Base-by-base conservation (phyloP, 2,329 filamentous ascomycete species). In the Ascochyta rabiei region DNA sequence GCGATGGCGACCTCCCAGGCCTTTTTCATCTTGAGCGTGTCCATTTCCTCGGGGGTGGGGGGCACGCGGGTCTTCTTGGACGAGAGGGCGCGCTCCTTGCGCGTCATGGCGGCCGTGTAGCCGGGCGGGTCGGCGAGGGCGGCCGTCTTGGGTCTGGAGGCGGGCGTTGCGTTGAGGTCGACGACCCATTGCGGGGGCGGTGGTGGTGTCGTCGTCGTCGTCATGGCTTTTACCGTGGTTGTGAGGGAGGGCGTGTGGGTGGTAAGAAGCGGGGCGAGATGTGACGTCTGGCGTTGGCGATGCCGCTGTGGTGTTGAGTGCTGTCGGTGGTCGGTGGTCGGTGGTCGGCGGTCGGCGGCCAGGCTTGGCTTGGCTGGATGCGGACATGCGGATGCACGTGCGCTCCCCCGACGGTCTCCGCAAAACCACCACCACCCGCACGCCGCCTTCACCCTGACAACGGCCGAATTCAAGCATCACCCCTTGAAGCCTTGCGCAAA, bases 1-100 rank as follows among this genome's bases (percentile, higher is more conserved):
- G 89, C 93, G 42, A 99, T 86, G 37, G 95, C 93, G 39, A 99
- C 85, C 77, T 99, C 95, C 95, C 95, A 99, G 0, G 95, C 95
- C 77, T 99, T 99, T 79, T 99, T 99, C 68, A 99, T 81, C 82
- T 98, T 98, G 60, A 99, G 82, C 19, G 89, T 92, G 75, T 98
- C 93, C 83, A 93, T 97, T 78, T 98, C 93, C 68, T 89, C 89
- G 63, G 88, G 77, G 1, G 89, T 88, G 28, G 89, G 89, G 56
- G 88, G 81, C 68, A 89, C 86, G 64, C 89, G 86, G 75, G 82
- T 62, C 57, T 75, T 70, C 57, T 75, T 74, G 38, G 70, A 69
- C 13, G 72, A 67, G 43, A 67, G 61, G 6, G 69, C 72, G 48
- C 61, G 72, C 62, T 74, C 75, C 61, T 71, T 77, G 66, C 65